phyloP scores from a whole-genome alignment of 169 alveolate species.

The Eimeria sp. region DNA sequence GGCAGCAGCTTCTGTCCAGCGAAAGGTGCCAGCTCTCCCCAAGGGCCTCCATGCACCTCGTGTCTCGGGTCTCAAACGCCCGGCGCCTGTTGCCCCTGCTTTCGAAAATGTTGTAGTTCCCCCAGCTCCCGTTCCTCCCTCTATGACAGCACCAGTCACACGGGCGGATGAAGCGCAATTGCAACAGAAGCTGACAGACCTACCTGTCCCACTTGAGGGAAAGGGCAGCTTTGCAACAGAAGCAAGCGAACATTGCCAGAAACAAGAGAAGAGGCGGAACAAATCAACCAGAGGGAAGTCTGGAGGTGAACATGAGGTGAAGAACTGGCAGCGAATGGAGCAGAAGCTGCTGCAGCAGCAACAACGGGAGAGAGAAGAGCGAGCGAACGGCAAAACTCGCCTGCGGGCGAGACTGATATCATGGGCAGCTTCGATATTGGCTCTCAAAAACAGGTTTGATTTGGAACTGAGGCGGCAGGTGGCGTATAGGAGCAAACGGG shows the following conservation, averaged over 20 bases:
- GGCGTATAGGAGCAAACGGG: slow-evolving; percentile 41
- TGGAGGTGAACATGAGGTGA: background rate
- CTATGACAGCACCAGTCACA: background rate
- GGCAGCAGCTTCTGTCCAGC: slow-evolving; percentile 5
- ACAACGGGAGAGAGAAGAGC: background rate
- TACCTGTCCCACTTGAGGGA: background rate
- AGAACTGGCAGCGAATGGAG: background rate
- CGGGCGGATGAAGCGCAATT: background rate
- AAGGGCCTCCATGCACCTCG: slow-evolving; percentile 65
- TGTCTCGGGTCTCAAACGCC: slow-evolving; percentile 67
- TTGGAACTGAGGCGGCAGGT: background rate
- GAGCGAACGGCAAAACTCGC: background rate
- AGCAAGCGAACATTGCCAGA: background rate
- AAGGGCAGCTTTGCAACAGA: background rate
- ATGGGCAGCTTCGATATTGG: slow-evolving; percentile 54
- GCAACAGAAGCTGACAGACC: background rate
- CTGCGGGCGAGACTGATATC: background rate
- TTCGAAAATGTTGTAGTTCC: background rate
- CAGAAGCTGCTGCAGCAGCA: background rate
- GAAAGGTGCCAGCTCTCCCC: background rate
- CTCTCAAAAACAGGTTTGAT: slow-evolving; percentile 9
- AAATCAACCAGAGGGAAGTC: background rate
- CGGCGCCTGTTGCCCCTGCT: slow-evolving; percentile 14
- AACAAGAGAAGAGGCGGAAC: background rate
- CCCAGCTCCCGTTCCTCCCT: background rate